Conservation (phyloP, 2,329 filamentous ascomycete genomes). For the Cyphellophora europaea region DNA sequence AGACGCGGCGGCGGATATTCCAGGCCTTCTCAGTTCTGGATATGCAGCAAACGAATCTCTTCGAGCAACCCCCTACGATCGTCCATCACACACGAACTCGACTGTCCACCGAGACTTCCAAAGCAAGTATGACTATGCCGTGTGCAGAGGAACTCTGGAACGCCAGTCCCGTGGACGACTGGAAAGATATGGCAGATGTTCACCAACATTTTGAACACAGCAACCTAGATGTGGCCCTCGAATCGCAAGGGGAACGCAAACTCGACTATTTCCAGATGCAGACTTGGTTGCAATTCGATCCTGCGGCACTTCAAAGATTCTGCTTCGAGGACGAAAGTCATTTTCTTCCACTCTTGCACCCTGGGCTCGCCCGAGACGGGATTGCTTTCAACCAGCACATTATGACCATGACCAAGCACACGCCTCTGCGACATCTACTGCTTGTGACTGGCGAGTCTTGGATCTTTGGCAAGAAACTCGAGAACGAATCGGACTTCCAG, state of each 20-base stretch:
- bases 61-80: slow-evolving; percentile 23
- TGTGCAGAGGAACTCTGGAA: slow-evolving; percentile 25
- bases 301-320: neutral
- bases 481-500: slow-evolving; percentile 23
- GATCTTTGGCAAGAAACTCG: slow-evolving; percentile 26
- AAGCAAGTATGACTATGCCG: slow-evolving; percentile 21
- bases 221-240: neutral
- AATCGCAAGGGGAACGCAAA: neutral
- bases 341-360: slow-evolving; percentile 2
- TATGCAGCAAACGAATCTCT: slow-evolving; percentile 23
- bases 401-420: slow-evolving; percentile 21
- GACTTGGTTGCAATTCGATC: slow-evolving; percentile 11
- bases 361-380: slow-evolving; percentile 3
- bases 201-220: slow-evolving; percentile 4
- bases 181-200: slow-evolving; percentile 18
- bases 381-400: slow-evolving; percentile 23
- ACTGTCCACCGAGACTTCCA: slow-evolving; percentile 9
- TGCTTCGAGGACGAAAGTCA: slow-evolving; percentile 1
- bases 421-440: slow-evolving; percentile 23
- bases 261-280: slow-evolving; percentile 15
- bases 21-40: slow-evolving; percentile 26
- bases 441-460: slow-evolving; percentile 28
- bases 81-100: slow-evolving; percentile 17
- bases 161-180: slow-evolving; percentile 19
- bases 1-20: slow-evolving; percentile 25